These are phyloP conservation scores for Verticillium nonalfalfae DNA, from an alignment of 2,329 filamentous ascomycete species.

Conservation along the genomic window DNA sequence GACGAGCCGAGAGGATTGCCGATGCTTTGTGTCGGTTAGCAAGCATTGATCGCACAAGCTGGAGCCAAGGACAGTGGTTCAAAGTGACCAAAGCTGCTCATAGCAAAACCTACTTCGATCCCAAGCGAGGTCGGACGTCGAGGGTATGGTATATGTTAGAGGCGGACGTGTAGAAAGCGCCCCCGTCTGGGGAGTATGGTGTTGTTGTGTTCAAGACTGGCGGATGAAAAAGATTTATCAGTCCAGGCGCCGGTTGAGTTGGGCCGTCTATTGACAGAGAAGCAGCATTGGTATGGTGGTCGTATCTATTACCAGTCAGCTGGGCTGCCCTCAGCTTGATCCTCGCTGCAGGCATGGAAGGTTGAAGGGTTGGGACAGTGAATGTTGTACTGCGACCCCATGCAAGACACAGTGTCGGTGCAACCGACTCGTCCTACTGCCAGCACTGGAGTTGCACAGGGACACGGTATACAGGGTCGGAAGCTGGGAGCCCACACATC, in stretches of 20 bases:
- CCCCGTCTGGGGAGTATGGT: slow-evolving; percentile 43
- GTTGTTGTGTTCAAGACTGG: slow-evolving; percentile 37
- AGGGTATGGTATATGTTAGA: slow-evolving; percentile 40
- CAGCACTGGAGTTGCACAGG: slow-evolving; percentile 37
- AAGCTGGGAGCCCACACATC: slow-evolving; percentile 19
- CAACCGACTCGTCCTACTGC: slow-evolving; percentile 34
- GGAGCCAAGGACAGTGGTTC: not conserved
- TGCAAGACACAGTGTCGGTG: slow-evolving; percentile 23
- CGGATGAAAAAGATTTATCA: slow-evolving; percentile 46
- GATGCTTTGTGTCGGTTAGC: not conserved
- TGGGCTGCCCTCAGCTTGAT: slow-evolving; percentile 5
- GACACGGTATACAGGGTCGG: slow-evolving; percentile 31
- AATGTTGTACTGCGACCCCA: slow-evolving; percentile 5
- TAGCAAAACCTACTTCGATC: slow-evolving; percentile 43
- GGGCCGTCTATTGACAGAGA: slow-evolving; percentile 47
- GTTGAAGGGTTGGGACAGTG: not conserved
- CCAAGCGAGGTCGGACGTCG: slow-evolving; percentile 48
- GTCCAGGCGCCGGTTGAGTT: slow-evolving; percentile 37
- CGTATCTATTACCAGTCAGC: slow-evolving; percentile 39
- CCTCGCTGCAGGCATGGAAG: not conserved
- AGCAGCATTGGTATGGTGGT: slow-evolving; percentile 44
- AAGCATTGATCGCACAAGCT: not conserved
- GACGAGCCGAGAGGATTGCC: slow-evolving; percentile 17
- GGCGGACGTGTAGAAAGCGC: slow-evolving; percentile 40
- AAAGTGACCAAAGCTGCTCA: not conserved